Base-by-base conservation (phyloP, 1,284 basidiomycete species). In the Moesziomyces sp. region DNA sequence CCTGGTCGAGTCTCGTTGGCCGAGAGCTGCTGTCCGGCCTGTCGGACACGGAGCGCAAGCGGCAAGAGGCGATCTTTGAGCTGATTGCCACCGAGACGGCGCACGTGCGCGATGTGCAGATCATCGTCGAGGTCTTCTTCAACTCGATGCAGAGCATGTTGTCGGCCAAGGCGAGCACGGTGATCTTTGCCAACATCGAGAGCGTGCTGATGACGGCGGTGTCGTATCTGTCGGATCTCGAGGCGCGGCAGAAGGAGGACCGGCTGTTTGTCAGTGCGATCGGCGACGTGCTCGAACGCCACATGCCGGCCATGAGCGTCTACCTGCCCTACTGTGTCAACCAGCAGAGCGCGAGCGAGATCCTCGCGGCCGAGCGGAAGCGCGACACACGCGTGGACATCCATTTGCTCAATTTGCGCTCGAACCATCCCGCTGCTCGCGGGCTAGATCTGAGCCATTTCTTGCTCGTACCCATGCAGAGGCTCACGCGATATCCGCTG, bases 11-110 rank as follows among this genome's bases (percentile, higher is more conserved):
- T 82, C 86, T 97, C 52, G 91, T 97, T 0, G 92, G 95, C 75
- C 89, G 89, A 68, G 89, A 89, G 40, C 92, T 92, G 0, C 85
- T 97, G 35, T 90, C 90, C 24, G 56, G 91, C 76, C 93, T 98
- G 26, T 91, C 92, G 5, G 95, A 98, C 68, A 88, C 86, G 38
- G 97, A 99, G 87, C 96, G 97, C 88, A 96, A 91, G 85, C 89
- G 97, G 1, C 97, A 99, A 83, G 97, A 99, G 85, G 93, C 94
- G 30, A 98, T 99, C 86, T 99, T 99, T 84, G 97, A 99, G 86
- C 93, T 97, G 72, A 97, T 98, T 58, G 97, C 97, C 83, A 99
- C 97, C 18, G 97, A 99, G 84, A 89, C 94, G 14, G 95, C 97
- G 85, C 99, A 98, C 85, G 95, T 99, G 44, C 89, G 93, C 54